phyloP scores from a whole-genome alignment of 768 basidiomycete species.

The Lanmaoa rubissima region DNA sequence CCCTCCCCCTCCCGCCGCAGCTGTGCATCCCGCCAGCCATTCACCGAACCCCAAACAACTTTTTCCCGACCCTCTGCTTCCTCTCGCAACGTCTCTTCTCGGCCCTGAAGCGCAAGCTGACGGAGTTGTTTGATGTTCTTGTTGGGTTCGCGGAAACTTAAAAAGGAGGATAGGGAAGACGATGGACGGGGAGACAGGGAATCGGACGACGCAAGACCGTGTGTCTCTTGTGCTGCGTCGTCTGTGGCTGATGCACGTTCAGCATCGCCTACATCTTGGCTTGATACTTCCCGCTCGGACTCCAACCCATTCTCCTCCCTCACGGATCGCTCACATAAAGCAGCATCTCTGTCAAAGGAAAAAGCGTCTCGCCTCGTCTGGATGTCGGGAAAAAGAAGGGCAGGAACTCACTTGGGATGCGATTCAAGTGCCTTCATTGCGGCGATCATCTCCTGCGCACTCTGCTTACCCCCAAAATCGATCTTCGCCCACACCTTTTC shows the following conservation, averaged over 20 bases:
- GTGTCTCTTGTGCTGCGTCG: background rate
- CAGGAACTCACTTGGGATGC: constrained; percentile 3
- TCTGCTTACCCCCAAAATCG: constrained; percentile 25
- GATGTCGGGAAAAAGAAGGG: too few relatives aligned
- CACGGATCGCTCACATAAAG: background rate
- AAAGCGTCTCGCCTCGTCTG: background rate
- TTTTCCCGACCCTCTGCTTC: constrained; percentile 45
- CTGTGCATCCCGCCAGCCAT: background rate
- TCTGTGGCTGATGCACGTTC: background rate
- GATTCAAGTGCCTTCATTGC: background rate
- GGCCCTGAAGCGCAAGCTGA: constrained; percentile 45
- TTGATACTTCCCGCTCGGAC: background rate
- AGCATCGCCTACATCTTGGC: background rate
- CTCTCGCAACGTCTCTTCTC: constrained; percentile 38
- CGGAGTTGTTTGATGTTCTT: constrained; percentile 41
- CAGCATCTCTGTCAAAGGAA: background rate
- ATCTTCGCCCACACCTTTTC: constrained; percentile 31
- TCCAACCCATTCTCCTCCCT: background rate
- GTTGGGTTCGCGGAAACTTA: constrained; percentile 37
- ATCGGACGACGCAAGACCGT: background rate
- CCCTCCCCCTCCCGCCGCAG: background rate
- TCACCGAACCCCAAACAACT: constrained; percentile 38
- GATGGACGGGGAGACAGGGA: background rate
- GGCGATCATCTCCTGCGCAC: background rate
- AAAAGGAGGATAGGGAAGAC: constrained; percentile 15